phyloP scores from a whole-genome alignment of 495 filamentous ascomycete species.

The Parachaetomium inaequale region DNA sequence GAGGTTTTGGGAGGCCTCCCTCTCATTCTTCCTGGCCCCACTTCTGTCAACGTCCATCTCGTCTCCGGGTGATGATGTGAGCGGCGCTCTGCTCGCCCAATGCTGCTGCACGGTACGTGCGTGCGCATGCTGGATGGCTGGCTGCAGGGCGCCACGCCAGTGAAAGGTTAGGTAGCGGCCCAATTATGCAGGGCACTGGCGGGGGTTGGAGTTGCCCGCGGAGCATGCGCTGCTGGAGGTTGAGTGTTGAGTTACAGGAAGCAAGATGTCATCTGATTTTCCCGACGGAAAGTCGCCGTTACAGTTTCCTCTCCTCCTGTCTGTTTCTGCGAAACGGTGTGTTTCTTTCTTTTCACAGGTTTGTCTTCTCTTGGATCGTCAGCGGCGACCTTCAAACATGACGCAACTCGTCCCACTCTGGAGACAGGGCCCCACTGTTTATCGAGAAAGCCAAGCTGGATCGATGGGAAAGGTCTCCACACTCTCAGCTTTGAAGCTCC shows the following conservation, averaged over 20 bases:
- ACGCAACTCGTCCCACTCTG: slow-evolving; percentile 4
- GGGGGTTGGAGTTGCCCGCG: too few species aligned
- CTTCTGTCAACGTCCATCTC: background rate
- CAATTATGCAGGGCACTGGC: background rate
- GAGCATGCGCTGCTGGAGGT: too few species aligned
- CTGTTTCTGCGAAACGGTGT: too few species aligned
- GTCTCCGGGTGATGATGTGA: background rate
- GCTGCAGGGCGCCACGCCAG: background rate
- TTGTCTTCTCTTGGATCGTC: background rate
- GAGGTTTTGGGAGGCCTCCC: slow-evolving; percentile 5
- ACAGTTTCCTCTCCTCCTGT: too few species aligned
- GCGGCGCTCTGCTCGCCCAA: too few species aligned
- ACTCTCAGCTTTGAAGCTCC: background rate
- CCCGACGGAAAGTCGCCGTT: too few species aligned
- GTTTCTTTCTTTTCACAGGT: background rate
- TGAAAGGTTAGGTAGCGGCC: background rate
- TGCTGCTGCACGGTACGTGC: background rate
- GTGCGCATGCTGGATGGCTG: background rate
- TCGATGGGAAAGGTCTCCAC: slow-evolving; percentile 1
- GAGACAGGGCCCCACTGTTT: background rate
- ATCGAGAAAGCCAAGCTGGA: background rate
- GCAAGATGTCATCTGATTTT: too few species aligned
- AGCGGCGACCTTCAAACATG: background rate
- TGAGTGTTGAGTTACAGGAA: too few species aligned
- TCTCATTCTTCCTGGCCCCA: background rate